Evolutionary conservation across 371 early-diverging fungal genomes (phyloP), one percentile per base, ranked within the genome.

Genomic region (Syncephalis fuscata): DNA sequence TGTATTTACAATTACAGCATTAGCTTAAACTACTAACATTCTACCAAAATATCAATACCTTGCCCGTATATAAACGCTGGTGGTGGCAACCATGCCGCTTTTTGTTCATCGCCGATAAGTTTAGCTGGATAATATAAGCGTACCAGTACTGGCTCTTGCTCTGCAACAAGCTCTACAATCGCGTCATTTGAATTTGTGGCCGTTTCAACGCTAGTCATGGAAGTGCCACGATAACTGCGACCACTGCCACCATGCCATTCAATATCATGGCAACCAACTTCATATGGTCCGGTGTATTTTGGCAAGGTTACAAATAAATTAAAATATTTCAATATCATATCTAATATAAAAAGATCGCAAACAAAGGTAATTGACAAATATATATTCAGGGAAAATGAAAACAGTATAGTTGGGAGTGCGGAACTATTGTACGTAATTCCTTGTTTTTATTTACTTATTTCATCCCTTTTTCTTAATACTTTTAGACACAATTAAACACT

Each of bases 191-290:
- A 25, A 11, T 32, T 39, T 24, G 46, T 37, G 22, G 48, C 16
- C 46, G 41, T 41, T 21, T 41, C 41, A 4, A 8, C n/a, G 19
- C 19, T 21, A 16, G 16, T 21, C 41, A 19, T 21, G 8, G 21
- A 41, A 5, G 41, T 8, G 8, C 21, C 19, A 7, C 41, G 16
- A 8, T 41, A 20, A 8, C 26, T 26, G 2, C 15, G 15, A 27
- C n/a, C 21, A 19, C 14, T 45, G 32, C 32, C 32, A 11, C 32
- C 32, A 32, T 7, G 11, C 15, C 53, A 63, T 41, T 60, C 58
- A 19, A 63, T 46, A 52, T 63, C 64, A 25, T 52, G 53, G 32
- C 58, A 58, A 0, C 56, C 54, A 16, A 63, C 64, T 5, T 42
- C 19, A 48, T 50, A 63, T 9, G 49, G 53, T 9, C 64, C 64